phyloP scores from a whole-genome alignment of 768 basidiomycete genomes.

The Russula dissimulans region DNA sequence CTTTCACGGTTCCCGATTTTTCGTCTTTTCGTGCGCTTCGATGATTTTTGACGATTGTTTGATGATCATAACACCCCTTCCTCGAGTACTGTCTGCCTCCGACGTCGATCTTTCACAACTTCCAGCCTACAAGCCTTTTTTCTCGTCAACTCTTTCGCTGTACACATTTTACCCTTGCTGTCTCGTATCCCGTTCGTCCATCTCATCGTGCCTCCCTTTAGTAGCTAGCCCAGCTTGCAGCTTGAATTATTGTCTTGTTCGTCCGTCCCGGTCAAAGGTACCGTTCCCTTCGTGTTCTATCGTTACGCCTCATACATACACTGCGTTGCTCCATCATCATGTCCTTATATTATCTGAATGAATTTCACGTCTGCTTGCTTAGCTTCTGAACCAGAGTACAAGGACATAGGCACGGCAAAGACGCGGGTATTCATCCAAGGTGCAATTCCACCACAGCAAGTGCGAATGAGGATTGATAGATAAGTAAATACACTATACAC shows the following conservation, averaged over 20 bases:
- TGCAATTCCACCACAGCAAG: too few relatives aligned
- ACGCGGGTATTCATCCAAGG: too few relatives aligned
- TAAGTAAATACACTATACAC: background rate
- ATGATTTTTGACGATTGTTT: slow-evolving; percentile 17
- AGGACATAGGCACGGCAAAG: too few relatives aligned
- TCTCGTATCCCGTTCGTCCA: slow-evolving; percentile 19
- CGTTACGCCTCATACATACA: slow-evolving; percentile 17
- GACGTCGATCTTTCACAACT: slow-evolving; percentile 10
- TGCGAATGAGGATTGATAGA: background rate
- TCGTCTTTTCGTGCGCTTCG: background rate
- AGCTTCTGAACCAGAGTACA: background rate
- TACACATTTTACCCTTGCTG: slow-evolving; percentile 11
- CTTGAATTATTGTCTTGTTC: slow-evolving; percentile 31
- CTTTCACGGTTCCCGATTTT: slow-evolving; percentile 7
- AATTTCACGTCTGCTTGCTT: background rate
- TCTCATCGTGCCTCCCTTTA: slow-evolving; percentile 22
- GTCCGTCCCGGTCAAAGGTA: slow-evolving; percentile 18
- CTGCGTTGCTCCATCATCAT: slow-evolving; percentile 20
- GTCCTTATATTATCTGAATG: slow-evolving; percentile 29
- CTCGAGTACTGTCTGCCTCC: slow-evolving; percentile 1
- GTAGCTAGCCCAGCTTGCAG: slow-evolving; percentile 24
- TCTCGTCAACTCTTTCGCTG: slow-evolving; percentile 12
- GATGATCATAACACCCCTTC: slow-evolving; percentile 1
- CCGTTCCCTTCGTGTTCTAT: slow-evolving; percentile 20
- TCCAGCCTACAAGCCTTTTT: slow-evolving; percentile 9